A percentile compares a stretch with the other conserved stretches of the same genome.
Conservation (phyloP, 2,329 filamentous ascomycete species). For the Phaeoacremonium minimum region DNA sequence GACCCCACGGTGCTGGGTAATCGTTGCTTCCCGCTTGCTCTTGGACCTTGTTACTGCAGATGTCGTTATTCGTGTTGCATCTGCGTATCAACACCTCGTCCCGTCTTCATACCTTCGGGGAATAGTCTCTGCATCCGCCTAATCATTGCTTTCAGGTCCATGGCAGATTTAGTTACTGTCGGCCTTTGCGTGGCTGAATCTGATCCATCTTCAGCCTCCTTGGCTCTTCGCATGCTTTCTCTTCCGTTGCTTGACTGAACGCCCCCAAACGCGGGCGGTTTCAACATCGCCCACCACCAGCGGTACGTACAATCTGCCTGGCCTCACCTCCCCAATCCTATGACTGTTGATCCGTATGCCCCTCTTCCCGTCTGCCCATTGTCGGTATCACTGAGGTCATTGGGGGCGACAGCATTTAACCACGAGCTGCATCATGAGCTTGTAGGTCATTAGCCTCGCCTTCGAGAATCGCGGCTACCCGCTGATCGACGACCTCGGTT, state of each 20-base stretch:
- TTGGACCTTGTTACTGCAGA: not conserved
- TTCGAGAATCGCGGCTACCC: too few species aligned
- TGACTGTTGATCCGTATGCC: too few species aligned
- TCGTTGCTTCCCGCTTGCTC: not conserved
- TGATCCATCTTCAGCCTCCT: not conserved
- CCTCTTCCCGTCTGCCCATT: too few species aligned
- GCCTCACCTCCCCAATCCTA: too few species aligned
- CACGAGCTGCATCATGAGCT: too few species aligned
- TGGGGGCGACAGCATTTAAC: too few species aligned
- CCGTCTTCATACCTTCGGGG: not conserved
- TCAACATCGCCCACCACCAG: not conserved
- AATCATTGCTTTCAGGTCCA: not conserved
- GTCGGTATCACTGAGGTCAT: too few species aligned
- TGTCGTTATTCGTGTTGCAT: not conserved
- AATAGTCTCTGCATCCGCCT: not conserved
- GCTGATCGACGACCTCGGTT: too few species aligned
- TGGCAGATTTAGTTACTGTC: too few species aligned
- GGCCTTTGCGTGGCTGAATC: too few species aligned
- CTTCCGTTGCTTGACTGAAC: not conserved
- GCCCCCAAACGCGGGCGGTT: not conserved
- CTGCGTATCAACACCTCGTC: not conserved
- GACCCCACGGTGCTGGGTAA: not conserved
- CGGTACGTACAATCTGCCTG: too few species aligned
- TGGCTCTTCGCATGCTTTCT: not conserved
- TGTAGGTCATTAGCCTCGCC: too few species aligned